Base-by-base conservation (phyloP, 1,284 basidiomycete species). In the Ceratobasidium sp. region DNA sequence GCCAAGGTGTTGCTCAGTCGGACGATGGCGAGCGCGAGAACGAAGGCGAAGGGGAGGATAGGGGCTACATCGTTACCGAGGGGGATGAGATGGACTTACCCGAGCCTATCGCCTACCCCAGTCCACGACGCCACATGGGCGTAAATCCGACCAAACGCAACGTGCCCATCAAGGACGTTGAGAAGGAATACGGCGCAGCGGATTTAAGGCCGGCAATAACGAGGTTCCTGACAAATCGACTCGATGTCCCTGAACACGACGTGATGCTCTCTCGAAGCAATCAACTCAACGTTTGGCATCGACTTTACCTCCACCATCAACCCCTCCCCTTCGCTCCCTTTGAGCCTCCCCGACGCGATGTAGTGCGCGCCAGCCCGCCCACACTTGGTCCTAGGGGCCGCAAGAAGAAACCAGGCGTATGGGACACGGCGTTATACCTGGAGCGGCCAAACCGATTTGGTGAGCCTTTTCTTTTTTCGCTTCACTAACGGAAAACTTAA, bases 321-420 rank as follows among this genome's bases (percentile, higher is more conserved):
- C 47, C 63, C 21, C 63, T 50, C 47, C 32, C 49, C 4, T 66
- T 66, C 23, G 46, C 63, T 16, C 63, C 63, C 1, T 52, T 52
- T 32, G 49, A 66, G 7, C 46, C 49, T 14, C 46, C 32, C 21
- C 46, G 38, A 1, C 63, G 35, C 32, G 63, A 66, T 23, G 47
- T 66, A 21, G 49, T 66, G 21, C 49, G 49, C 13, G 49, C 63
- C 28, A 66, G 32, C 5, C 16, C 47, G 38, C n/a, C 30, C 18
- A 44, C 18, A 23, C 9, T 49, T 21, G 30, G 23, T 14, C 23
- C 16, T n/a, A 2, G 32, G 6, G 49, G 32, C 16, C 49, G 62
- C 9, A 14, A 32, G 8, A 43, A 23, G 14, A 47, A 50, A 14
- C 26, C 47, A 14, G 47, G 30, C 23, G 30, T 54, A 30, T 66